A percentile compares a stretch with the other conserved stretches of the same genome.
These are phyloP conservation scores for Datura wrightii DNA, from an alignment of 257 asterid species.

Conservation along the genomic window DNA sequence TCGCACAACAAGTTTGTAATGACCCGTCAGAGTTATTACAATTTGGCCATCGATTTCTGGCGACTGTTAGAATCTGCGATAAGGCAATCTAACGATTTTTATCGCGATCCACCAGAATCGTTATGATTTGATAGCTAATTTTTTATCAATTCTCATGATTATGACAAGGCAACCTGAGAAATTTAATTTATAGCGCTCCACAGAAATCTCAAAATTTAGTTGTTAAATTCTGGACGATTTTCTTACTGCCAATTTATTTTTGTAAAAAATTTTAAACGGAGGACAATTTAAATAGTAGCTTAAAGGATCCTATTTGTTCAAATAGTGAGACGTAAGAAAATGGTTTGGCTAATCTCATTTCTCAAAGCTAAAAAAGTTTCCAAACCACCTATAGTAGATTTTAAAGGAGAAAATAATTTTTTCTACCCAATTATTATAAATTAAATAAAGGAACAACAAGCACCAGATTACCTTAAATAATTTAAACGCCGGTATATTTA, in stretches of 20 bases:
- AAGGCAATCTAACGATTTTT: no score
- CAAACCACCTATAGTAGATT: background rate
- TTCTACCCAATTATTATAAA: background rate
- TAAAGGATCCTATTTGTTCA: no score
- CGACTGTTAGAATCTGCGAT: no score
- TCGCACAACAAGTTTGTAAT: background rate
- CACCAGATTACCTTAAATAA: background rate
- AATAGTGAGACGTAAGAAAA: background rate
- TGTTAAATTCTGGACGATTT: no score
- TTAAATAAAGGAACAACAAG: background rate
- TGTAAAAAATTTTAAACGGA: no score
- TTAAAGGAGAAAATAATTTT: background rate
- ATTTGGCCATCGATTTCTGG: no score
- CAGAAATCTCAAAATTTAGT: no score
- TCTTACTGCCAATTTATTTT: no score
- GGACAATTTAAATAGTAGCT: no score
- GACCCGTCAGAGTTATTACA: background rate
- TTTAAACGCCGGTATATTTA: background rate
- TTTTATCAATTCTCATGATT: background rate
- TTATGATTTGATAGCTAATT: no score
- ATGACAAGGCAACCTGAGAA: background rate
- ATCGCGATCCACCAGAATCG: no score
- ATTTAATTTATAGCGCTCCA: background rate
- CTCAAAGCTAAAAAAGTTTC: background rate
- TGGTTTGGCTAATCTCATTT: background rate